Base-by-base conservation (phyloP, 116 monocot genomes). In the Posidonia oceanica region DNA sequence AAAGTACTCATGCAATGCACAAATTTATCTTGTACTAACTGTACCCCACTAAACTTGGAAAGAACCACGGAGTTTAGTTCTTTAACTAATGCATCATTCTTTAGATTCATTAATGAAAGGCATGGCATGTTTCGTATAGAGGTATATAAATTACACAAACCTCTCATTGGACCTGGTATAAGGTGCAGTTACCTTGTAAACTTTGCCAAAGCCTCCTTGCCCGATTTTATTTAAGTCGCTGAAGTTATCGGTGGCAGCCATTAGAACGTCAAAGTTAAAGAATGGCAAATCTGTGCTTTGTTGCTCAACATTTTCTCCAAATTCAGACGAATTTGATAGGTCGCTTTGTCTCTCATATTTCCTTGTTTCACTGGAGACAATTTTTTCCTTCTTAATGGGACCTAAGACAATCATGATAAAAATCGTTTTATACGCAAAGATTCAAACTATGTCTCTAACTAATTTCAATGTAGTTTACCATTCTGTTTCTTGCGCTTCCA, bases 101-200 rank as follows among this genome's bases (percentile, higher is more conserved):
- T n/a, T n/a, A n/a, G n/a, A n/a, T n/a, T n/a, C n/a, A n/a, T n/a
- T n/a, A n/a, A n/a, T n/a, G n/a, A n/a, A n/a, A n/a, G n/a, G n/a
- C n/a, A n/a, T n/a, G n/a, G n/a, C n/a, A n/a, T n/a, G n/a, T n/a
- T n/a, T n/a, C n/a, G n/a, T n/a, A n/a, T n/a, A n/a, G n/a, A n/a
- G n/a, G n/a, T n/a, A n/a, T n/a, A n/a, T n/a, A n/a, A n/a, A n/a
- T n/a, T n/a, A n/a, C n/a, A n/a, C n/a, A n/a, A n/a, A n/a, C n/a
- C n/a, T n/a, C n/a, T n/a, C n/a, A n/a, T n/a, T n/a, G n/a, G n/a
- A n/a, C n/a, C n/a, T n/a, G n/a, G n/a, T n/a, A n/a, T n/a, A n/a
- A n/a, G n/a, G n/a, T n/a, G n/a, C n/a, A n/a, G n/a, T n/a, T 54
- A 83, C 83, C 83, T 79, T 79, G 60, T 83, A 83, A 54, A 83